Base-by-base conservation (phyloP, 495 filamentous ascomycete genomes). In the Daldinia vernicosa region DNA sequence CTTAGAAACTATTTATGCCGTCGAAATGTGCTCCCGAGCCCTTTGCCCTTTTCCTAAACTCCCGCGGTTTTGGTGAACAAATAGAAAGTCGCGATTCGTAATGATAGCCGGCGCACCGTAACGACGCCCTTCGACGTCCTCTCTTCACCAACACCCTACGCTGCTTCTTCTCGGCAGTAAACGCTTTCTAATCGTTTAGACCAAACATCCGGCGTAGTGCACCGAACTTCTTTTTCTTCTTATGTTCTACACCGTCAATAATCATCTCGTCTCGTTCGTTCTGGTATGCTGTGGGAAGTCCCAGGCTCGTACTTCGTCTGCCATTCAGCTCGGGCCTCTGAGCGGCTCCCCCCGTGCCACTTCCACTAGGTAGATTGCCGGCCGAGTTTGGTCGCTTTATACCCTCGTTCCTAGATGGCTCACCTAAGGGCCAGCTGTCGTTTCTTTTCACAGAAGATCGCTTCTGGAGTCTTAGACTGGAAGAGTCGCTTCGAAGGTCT, bases 221-320 rank as follows among this genome's bases (percentile, higher is more conserved):
- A 45, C 79, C 80, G 72, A 89, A 89, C 76, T 84, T 87, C 83
- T 89, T 89, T 81, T 87, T 88, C 81, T 86, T 88, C 76, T 79
- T 84, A 47, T 82, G 79, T 63, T 78, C 80, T 27, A 64, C 4
- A 19, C 63, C 47, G 58, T 76, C 72, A 59, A 69, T 57, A 51
- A 63, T 67, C 66, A 78, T 76, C 39, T 71, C 64, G n/a, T 71
- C 70, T 40, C 37, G 24, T 37, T 70, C 68, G 45, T 70, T 37
- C 22, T 65, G 62, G 22, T 64, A 59, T 19, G 43, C 56, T 8
- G 54, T 8, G 7, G 63, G 43, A 8, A 70, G 61, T 30, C 63
- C 64, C 9, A 75, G 54, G 64, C 75, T 77, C 19, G 60, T 50
- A 37, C 56, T 77, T 57, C 69, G 69, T 43, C 67, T 63, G 19